Percentiles rank a stretch among this genome's conserved stretches.
These are phyloP conservation scores for Cardamine chenopodiifolia DNA, from an alignment of 345 rosid genomes.

Conservation along the genomic window DNA sequence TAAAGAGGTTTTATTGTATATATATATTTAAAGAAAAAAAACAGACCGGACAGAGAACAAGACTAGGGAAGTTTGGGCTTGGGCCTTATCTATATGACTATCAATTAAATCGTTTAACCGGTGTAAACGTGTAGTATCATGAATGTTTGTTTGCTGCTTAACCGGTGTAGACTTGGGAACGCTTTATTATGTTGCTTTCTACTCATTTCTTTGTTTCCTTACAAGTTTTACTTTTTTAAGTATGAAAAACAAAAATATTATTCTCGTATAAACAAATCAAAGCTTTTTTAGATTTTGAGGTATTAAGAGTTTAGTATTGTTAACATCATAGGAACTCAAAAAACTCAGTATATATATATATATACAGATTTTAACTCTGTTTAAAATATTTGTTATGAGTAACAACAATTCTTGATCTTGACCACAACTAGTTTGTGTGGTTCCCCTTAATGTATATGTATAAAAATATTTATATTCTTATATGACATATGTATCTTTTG, in stretches of 20 bases:
- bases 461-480: too few relatives aligned
- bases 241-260: too few relatives aligned
- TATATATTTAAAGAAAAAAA: too few relatives aligned
- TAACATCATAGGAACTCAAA: neutral
- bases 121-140: neutral
- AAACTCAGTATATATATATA: slow-evolving; percentile 1
- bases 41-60: too few relatives aligned
- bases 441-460: neutral
- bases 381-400: neutral
- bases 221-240: too few relatives aligned
- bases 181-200: neutral
- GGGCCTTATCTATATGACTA: too few relatives aligned
- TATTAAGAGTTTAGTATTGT: slow-evolving; percentile 11
- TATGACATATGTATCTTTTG: too few relatives aligned
- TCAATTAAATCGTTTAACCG: too few relatives aligned
- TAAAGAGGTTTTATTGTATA: too few relatives aligned
- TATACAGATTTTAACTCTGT: neutral
- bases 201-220: neutral
- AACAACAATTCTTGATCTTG: slow-evolving; percentile 8
- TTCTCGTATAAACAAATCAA: neutral
- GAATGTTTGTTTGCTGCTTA: neutral
- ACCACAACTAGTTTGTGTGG: slow-evolving; percentile 4
- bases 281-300: neutral
- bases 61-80: too few relatives aligned
- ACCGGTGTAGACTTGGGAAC: neutral